phyloP scores from a whole-genome alignment of 2,329 filamentous ascomycete species.

The Paraphaeosphaeria minitans region DNA sequence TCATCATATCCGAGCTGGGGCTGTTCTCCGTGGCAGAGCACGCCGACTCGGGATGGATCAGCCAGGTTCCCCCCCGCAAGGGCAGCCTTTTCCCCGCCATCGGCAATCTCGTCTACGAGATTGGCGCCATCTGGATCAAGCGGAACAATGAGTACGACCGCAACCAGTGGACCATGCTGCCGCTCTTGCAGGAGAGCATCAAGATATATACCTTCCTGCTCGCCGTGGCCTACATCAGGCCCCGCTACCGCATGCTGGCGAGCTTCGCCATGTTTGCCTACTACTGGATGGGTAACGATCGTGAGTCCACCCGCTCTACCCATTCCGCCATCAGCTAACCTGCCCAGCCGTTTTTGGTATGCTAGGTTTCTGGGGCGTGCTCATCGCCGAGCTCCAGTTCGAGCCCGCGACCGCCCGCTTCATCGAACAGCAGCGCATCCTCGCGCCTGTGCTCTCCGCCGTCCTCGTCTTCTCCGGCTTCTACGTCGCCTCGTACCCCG shows the following conservation, averaged over 20 bases:
- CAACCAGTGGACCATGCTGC: conserved; percentile 17
- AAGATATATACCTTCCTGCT: conserved; percentile 13
- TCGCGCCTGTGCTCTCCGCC: conserved; percentile 11
- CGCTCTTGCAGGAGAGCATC: conserved; percentile 15
- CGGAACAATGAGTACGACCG: conserved; percentile 16
- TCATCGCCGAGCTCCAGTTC: conserved; percentile 16
- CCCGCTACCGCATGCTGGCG: conserved; percentile 11
- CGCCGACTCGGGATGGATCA: conserved; percentile 13
- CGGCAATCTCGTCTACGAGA: conserved; percentile 10
- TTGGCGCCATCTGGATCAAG: conserved; percentile 12
- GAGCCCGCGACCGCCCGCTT: conserved; percentile 12
- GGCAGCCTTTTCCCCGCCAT: conserved; percentile 10
- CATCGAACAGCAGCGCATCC: conserved; percentile 9
- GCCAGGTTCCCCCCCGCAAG: conserved; percentile 10
- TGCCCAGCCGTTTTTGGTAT: conserved; percentile 13
- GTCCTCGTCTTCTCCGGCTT: conserved; percentile 11
- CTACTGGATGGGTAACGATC: conserved; percentile 10
- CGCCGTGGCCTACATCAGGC: conserved; percentile 13
- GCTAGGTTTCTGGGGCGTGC: conserved; percentile 16
- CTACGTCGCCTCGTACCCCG: conserved; percentile 14
- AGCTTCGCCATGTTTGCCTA: conserved; percentile 12
- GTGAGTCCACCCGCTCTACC: background rate
- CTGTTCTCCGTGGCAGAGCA: conserved; percentile 13
- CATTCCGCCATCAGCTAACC: background rate
- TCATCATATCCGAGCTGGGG: conserved; percentile 13